Evolutionary conservation across 1,284 basidiomycete genomes (phyloP).

Genomic region (Rhodotorula sp.): DNA sequence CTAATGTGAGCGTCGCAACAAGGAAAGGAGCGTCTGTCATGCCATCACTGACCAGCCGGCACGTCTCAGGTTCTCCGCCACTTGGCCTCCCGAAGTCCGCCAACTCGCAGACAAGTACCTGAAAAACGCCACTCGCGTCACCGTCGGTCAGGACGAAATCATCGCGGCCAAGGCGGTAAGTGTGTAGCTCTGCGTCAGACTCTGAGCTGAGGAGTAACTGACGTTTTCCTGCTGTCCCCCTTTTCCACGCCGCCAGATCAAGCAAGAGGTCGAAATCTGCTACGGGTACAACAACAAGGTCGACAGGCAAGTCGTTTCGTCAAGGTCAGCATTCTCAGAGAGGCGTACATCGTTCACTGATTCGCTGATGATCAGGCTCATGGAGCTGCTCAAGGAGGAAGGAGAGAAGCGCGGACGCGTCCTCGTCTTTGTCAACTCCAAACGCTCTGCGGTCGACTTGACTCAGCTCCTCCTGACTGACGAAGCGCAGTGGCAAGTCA

Average conservation of each 20-base stretch:
- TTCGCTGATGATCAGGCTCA: neutral
- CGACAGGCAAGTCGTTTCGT: neutral
- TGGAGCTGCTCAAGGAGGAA: conserved; percentile 45
- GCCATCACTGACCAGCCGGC: conserved; percentile 46
- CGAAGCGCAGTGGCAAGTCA: conserved; percentile 46
- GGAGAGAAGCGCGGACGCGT: conserved; percentile 43
- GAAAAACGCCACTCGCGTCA: conserved; percentile 46
- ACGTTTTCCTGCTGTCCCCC: neutral
- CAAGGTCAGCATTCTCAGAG: no score
- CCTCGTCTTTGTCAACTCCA: conserved; percentile 47
- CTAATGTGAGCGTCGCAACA: conserved; percentile 11
- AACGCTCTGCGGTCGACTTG: conserved; percentile 47
- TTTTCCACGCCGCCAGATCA: conserved; percentile 1
- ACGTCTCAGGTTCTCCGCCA: conserved; percentile 84
- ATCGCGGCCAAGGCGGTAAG: neutral
- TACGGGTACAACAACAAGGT: conserved; percentile 1
- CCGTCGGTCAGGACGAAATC: conserved; percentile 14
- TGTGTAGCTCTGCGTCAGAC: no score
- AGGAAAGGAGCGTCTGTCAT: no score
- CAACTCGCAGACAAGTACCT: conserved; percentile 58
- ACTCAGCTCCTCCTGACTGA: conserved; percentile 46
- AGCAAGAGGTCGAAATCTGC: conserved; percentile 11
- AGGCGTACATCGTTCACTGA: neutral
- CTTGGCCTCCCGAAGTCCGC: conserved; percentile 55
- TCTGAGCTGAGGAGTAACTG: neutral